A percentile compares a stretch with the other conserved stretches of the same genome.
phyloP scores from a whole-genome alignment of 768 basidiomycete species.

The Boletus subcaerulescens region DNA sequence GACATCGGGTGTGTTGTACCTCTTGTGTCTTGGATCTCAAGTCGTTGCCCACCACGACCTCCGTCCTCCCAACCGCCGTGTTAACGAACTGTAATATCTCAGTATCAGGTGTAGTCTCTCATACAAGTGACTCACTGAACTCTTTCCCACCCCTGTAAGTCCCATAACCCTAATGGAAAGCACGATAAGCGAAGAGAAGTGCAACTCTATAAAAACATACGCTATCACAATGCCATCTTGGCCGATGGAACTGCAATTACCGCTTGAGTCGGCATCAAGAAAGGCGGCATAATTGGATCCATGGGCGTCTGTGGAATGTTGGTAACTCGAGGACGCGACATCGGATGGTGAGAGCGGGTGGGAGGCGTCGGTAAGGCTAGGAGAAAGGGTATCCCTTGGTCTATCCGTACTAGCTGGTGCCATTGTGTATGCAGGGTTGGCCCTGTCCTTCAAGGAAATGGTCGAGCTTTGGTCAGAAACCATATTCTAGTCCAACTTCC shows the following conservation, averaged over 20 bases:
- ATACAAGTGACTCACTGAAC: slow-evolving; percentile 11
- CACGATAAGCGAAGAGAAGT: background rate
- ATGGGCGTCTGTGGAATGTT: background rate
- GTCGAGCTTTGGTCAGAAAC: background rate
- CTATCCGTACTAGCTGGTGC: background rate
- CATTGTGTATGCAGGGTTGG: background rate
- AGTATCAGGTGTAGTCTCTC: background rate
- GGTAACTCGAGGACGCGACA: background rate
- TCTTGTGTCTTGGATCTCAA: slow-evolving; percentile 9
- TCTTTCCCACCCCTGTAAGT: slow-evolving; percentile 12
- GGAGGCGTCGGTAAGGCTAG: too few species aligned
- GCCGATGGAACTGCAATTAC: background rate
- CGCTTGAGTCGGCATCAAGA: background rate
- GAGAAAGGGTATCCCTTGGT: background rate
- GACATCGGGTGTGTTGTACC: slow-evolving; percentile 7
- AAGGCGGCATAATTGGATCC: too few species aligned
- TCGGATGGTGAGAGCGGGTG: background rate
- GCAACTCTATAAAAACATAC: slow-evolving; percentile 2
- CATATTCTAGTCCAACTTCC: background rate
- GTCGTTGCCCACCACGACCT: background rate
- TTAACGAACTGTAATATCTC: slow-evolving; percentile 15
- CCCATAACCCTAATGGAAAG: slow-evolving; percentile 15
- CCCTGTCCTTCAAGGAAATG: background rate
- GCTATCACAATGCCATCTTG: slow-evolving; percentile 15
- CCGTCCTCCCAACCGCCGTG: background rate